Conservation (phyloP, 257 asterid species). For the Ilex aquifolium region DNA sequence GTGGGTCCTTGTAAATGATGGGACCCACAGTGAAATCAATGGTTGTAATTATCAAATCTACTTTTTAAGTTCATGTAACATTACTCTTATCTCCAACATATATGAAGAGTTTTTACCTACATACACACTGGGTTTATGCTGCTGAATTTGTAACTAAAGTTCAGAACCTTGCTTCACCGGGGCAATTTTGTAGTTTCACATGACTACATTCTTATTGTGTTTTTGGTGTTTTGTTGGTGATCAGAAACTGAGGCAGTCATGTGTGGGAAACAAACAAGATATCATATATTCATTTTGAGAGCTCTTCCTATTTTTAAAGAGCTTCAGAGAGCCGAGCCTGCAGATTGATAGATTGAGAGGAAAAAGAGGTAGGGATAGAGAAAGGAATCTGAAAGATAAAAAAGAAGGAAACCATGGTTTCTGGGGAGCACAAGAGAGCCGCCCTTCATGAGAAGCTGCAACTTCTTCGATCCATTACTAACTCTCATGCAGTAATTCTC, state of each 20-base stretch:
- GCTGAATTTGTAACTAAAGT: too few relatives aligned
- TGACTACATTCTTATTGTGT: conserved; percentile 5
- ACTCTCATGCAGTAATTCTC: conserved; percentile 73
- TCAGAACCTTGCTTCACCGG: conserved; percentile 4
- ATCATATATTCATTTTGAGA: conserved; percentile 55
- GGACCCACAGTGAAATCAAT: too few relatives aligned
- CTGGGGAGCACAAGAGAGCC: conserved; percentile 54
- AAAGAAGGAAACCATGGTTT: conserved; percentile 35
- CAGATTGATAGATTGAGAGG: background rate
- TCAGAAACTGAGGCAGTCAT: conserved; percentile 26
- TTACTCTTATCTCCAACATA: too few relatives aligned
- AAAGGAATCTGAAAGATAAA: background rate
- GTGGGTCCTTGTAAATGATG: too few relatives aligned
- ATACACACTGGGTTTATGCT: too few relatives aligned
- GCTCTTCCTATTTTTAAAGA: conserved; percentile 39
- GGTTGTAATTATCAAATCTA: too few relatives aligned
- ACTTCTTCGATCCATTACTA: conserved; percentile 78
- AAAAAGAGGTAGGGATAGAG: background rate
- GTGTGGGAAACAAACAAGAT: conserved; percentile 58
- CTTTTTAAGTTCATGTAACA: too few relatives aligned
- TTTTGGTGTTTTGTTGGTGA: conserved; percentile 1
- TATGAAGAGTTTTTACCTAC: too few relatives aligned
- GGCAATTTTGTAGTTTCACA: conserved; percentile 17
- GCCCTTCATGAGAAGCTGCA: conserved; percentile 65
- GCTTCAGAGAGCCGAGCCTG: conserved; percentile 1